Base-by-base conservation (phyloP, 1,284 basidiomycete genomes). In the Pseudomicrostroma phylloplanum region DNA sequence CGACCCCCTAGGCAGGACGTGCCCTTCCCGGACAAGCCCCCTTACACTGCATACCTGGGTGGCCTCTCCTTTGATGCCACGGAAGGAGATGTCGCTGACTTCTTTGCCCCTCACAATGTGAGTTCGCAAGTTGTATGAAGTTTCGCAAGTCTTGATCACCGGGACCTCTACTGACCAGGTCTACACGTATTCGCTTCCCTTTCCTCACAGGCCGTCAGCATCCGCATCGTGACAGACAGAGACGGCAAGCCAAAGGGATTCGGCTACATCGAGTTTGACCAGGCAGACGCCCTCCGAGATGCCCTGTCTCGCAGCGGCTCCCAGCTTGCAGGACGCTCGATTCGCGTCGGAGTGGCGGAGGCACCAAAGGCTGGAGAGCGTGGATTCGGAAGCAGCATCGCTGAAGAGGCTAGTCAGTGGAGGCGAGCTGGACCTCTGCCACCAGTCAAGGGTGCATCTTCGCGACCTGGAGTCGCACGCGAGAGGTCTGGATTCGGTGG, bases 11-110 rank as follows among this genome's bases (percentile, higher is more conserved):
- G 92, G 66, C 91, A 93, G 76, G 94, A 98, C 79, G 83, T 97
- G 15, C 93, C 96, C 36, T 81, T 98, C 42, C 96, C 96, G n/a
- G 90, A 90, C 56, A 86, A 87, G 66, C 91, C 96, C 15, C 96
- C 96, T 12, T 99, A 87, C 82, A 98, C 93, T 43, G 93, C 91
- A 8, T 98, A 92, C 73, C 85, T 98, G 69, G 96, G 94, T 61
- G 98, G 98, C 81, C 83, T 99, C 58, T 85, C 91, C 2, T 98
- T 96, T 72, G 96, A 98, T 81, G 85, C 92, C 55, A 87, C 86
- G 19, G 92, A 96, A 74, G 79, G 79, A 8, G 92, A 97, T 71
- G 81, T 99, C 49, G 88, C 86, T 62, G 83, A 84, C 39, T 96
- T 92, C 81, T 79, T 80, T 64, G 61, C 70, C 36, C 72, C 78